A percentile compares a stretch with the other conserved stretches of the same genome.
These are phyloP conservation scores for Coleophoma crateriformis DNA, from an alignment of 2,329 filamentous ascomycete genomes.

Conservation along the genomic window DNA sequence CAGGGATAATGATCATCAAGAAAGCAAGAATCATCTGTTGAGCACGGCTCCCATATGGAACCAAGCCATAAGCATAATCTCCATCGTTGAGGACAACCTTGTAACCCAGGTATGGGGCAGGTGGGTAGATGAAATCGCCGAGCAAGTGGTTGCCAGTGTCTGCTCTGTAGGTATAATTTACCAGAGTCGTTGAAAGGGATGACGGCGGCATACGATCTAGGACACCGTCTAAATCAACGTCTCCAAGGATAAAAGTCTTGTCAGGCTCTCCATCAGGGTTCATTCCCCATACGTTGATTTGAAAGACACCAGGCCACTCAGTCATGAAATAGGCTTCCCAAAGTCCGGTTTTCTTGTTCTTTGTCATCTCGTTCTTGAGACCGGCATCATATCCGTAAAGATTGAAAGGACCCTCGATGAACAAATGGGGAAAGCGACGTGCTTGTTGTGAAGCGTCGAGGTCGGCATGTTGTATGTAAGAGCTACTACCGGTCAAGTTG, in stretches of 20 bases:
- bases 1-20: conserved; percentile 45
- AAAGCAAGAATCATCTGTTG: conserved; percentile 46
- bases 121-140: conserved; percentile 30
- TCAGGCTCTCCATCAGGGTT: conserved; percentile 59
- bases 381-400: conserved; percentile 59
- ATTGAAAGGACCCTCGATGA: conserved; percentile 57
- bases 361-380: conserved; percentile 44
- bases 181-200: conserved; percentile 44
- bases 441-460: conserved; percentile 30
- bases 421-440: conserved; percentile 55
- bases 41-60: not conserved
- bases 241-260: conserved; percentile 51
- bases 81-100: conserved; percentile 41
- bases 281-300: conserved; percentile 62
- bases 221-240: conserved; percentile 54
- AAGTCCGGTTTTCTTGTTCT: conserved; percentile 35
- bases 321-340: conserved; percentile 57
- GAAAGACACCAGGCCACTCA: conserved; percentile 56
- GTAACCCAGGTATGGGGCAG: conserved; percentile 48
- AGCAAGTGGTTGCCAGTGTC: not conserved
- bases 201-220: conserved; percentile 56
- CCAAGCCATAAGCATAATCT: not conserved
- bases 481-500: conserved; percentile 50
- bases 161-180: conserved; percentile 46
- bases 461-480: conserved; percentile 55